Evolutionary conservation across 2,329 filamentous ascomycete genomes (phyloP).

Genomic region (Clonostachys solani): DNA sequence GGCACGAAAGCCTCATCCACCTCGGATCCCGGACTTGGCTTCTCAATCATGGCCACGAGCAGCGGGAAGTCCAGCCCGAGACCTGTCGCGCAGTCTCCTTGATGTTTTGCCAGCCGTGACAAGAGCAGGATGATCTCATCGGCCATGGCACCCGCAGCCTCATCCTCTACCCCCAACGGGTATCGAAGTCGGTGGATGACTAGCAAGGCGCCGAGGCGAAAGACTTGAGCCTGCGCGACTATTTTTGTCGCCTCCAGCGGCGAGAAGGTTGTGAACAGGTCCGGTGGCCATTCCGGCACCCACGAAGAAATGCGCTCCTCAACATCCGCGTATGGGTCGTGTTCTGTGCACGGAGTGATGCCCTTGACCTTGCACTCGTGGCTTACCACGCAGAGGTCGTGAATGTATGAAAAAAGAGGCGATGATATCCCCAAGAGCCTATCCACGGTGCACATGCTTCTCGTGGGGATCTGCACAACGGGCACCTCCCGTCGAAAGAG

Average conservation of each 20-base stretch:
- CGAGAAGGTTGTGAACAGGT: conserved; percentile 1
- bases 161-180: conserved; percentile 7
- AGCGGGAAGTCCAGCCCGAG: conserved; percentile 8
- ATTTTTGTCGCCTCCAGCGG: conserved; percentile 3
- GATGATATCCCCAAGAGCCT: background rate
- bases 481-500: conserved; percentile 6
- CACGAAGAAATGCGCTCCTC: conserved; percentile 4
- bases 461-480: conserved; percentile 1
- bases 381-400: conserved; percentile 6
- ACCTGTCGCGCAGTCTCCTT: conserved; percentile 1
- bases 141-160: conserved; percentile 1
- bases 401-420: background rate
- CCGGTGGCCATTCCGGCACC: background rate
- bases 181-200: conserved; percentile 8
- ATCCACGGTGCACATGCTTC: conserved; percentile 4
- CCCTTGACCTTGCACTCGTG: background rate
- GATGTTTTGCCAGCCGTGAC: too few relatives aligned
- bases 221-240: conserved; percentile 6
- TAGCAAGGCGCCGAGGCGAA: conserved; percentile 5
- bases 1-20: too few relatives aligned
- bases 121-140: conserved; percentile 5
- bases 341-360: background rate
- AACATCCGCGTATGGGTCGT: conserved; percentile 5
- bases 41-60: conserved; percentile 8
- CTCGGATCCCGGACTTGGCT: too few relatives aligned